These are phyloP conservation scores for Adansonia gregorii DNA, from an alignment of 441 rosid species.

Conservation along the genomic window DNA sequence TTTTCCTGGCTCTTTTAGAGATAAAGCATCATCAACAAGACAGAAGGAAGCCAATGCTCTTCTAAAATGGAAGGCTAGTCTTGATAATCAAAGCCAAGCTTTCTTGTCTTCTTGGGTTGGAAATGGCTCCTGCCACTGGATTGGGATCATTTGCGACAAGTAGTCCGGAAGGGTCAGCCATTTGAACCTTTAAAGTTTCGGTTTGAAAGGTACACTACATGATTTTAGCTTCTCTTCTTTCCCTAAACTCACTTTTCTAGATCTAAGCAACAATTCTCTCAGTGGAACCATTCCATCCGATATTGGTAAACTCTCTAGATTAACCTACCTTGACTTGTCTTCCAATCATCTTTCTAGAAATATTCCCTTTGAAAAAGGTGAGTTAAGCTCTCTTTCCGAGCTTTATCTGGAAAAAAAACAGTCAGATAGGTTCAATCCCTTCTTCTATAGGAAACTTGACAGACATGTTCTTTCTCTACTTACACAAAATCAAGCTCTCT, in stretches of 20 bases:
- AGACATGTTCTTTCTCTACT: not conserved
- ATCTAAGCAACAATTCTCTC: not conserved
- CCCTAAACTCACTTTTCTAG: not conserved
- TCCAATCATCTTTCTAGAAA: not conserved
- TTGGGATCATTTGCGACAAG: not conserved
- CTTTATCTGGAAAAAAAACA: not conserved
- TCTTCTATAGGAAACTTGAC: conserved; percentile 2
- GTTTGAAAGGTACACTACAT: conserved; percentile 7
- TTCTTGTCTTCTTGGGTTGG: conserved; percentile 14
- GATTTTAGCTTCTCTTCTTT: not conserved
- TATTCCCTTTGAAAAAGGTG: conserved; percentile 10
- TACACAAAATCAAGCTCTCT: not conserved
- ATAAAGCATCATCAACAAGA: not conserved
- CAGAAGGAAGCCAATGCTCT: conserved; percentile 3
- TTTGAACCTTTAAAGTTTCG: not conserved
- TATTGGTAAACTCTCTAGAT: not conserved
- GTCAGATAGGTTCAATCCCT: not conserved
- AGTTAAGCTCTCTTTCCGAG: not conserved
- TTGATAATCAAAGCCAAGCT: not conserved
- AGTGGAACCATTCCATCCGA: not conserved
- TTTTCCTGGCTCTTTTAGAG: not conserved
- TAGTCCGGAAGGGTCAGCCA: not conserved
- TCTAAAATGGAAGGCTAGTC: conserved; percentile 9
- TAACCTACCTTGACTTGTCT: not conserved
- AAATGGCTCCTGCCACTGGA: conserved; percentile 5